Evolutionary conservation across 352 stramenopile genomes (phyloP), one percentile per base, ranked within the genome.

Genomic region (Globisporangium cederbergense): DNA sequence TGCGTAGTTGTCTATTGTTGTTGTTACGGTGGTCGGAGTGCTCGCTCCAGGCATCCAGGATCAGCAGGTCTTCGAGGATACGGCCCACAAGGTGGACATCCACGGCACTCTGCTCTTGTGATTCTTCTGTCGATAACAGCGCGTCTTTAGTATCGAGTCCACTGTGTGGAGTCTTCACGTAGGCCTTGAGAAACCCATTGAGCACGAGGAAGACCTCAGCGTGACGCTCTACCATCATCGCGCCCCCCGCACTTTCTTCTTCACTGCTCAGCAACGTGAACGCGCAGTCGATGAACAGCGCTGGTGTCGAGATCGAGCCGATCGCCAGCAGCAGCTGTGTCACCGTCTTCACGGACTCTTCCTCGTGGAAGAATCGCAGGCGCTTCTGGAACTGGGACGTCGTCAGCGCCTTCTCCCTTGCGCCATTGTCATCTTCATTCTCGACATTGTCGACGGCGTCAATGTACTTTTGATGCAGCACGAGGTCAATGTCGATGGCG

Each of bases 301-400:
- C 78, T n/a, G 79, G 77, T 0, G 81, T 90, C 36, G 63, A 75
- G 1, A 84, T 62, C 0, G 65, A 58, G 4, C 81, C 88, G 9
- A 95, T 49, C 2, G 75, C 65, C 11, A 68, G 71, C 32, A 96
- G 43, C 53, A 96, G 58, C 58, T 65, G 64, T 2, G 81, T 68
- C 6, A 76, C 73, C 1, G 79, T 67, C 10, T 68, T 54, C 16
- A 93, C 74, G 3, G 84, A 81, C n/a, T 77, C 67, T 58, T 91
- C 78, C 22, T 90, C 83, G 60, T 89, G 78, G 50, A 96, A 93
- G 51, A 79, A 76, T 3, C 71, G 72, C 40, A 94, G 77, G 11
- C 86, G 77, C 62, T 94, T 95, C 46, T 87, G 84, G 67, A 90
- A 96, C 60, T 95, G 85, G 30, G 86, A 79, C 11, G 91, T 68